Conservation (phyloP, 257 asterid species). For the Solanum phureja region DNA sequence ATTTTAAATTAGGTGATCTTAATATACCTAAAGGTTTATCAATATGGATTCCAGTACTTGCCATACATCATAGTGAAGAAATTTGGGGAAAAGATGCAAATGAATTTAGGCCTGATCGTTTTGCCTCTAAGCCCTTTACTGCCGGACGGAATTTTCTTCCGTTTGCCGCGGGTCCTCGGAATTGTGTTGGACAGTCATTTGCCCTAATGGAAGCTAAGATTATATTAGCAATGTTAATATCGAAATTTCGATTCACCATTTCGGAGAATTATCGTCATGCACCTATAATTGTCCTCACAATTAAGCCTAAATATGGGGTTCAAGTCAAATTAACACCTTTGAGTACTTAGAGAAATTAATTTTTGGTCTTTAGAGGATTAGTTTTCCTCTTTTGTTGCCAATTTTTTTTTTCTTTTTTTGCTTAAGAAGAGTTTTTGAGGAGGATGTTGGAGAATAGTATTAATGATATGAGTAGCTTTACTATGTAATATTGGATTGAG, state of each 20-base stretch:
- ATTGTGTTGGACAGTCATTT: no score
- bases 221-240: no score
- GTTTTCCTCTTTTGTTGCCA: neutral
- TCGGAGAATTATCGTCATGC: no score
- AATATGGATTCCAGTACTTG: slow-evolving; percentile 78
- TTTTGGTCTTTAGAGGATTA: neutral
- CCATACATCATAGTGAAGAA: no score
- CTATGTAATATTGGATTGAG: neutral
- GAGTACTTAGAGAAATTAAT: neutral
- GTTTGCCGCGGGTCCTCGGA: no score
- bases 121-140: no score
- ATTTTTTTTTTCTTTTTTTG: neutral
- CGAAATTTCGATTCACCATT: no score
- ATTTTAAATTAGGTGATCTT: slow-evolving; percentile 66
- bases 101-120: no score
- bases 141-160: no score
- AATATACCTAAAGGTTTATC: slow-evolving; percentile 81
- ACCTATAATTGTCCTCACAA: no score
- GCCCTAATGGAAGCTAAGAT: no score
- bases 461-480: neutral
- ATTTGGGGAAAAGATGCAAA: no score
- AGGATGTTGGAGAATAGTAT: neutral
- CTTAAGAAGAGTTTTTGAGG: neutral
- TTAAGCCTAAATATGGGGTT: slow-evolving; percentile 30
- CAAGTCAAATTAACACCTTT: slow-evolving; percentile 58